Percentiles rank a stretch among this genome's conserved stretches.
These are phyloP conservation scores for Lactifluus pinguis DNA, from an alignment of 768 basidiomycete genomes.

Conservation along the genomic window DNA sequence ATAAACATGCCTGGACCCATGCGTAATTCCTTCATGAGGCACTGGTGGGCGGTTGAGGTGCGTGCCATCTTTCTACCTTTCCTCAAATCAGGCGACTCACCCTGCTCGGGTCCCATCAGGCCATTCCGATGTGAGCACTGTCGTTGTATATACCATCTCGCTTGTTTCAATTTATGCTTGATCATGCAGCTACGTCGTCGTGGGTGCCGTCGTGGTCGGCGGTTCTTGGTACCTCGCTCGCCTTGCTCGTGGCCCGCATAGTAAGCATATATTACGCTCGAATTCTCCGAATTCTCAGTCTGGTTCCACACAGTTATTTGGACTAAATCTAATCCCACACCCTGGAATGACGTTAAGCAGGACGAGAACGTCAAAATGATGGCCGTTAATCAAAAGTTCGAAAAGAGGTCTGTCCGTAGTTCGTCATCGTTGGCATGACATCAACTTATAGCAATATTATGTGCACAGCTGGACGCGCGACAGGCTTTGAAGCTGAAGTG, in stretches of 20 bases:
- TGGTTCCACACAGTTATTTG: slow-evolving; percentile 38
- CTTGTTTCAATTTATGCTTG: neutral
- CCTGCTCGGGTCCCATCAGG: slow-evolving; percentile 2
- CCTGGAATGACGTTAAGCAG: slow-evolving; percentile 78
- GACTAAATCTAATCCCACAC: slow-evolving; percentile 69
- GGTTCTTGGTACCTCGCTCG: slow-evolving; percentile 36
- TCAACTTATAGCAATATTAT: neutral
- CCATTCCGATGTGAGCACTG: slow-evolving; percentile 18
- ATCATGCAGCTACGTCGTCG: slow-evolving; percentile 35
- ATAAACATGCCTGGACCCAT: slow-evolving; percentile 4
- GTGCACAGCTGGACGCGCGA: slow-evolving; percentile 61
- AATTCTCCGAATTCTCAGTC: slow-evolving; percentile 7
- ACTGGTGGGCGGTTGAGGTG: slow-evolving; percentile 21
- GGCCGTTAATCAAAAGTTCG: slow-evolving; percentile 63
- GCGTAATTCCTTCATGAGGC: slow-evolving; percentile 14
- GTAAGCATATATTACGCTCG: slow-evolving; percentile 20
- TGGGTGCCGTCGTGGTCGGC: slow-evolving; percentile 37
- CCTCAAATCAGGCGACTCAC: neutral
- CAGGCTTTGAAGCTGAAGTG: slow-evolving; percentile 40
- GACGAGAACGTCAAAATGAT: slow-evolving; percentile 67
- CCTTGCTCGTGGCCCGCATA: slow-evolving; percentile 36
- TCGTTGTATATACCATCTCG: neutral
- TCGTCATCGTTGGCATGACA: slow-evolving; percentile 3
- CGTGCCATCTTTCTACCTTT: neutral
- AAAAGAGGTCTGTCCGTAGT: slow-evolving; percentile 47